These are phyloP conservation scores for Bryoglossum gracile DNA, from an alignment of 495 filamentous ascomycete species.

Conservation along the genomic window DNA sequence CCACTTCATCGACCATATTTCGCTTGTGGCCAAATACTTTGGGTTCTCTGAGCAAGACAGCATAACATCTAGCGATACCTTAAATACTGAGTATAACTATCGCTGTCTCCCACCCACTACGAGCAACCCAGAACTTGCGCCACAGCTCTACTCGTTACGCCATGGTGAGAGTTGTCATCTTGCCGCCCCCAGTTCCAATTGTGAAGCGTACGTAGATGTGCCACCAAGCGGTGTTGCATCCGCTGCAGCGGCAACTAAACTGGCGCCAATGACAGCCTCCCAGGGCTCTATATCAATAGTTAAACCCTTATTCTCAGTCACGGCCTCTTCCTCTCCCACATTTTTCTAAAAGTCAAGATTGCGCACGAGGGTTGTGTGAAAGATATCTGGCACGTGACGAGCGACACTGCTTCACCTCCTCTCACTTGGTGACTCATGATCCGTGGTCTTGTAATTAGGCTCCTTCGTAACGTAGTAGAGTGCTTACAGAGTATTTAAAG, in stretches of 20 bases:
- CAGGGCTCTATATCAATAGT: too few relatives aligned
- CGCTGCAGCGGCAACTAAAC: too few relatives aligned
- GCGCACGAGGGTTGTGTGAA: too few relatives aligned
- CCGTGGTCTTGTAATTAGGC: too few relatives aligned
- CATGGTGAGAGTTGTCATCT: constrained; percentile 17
- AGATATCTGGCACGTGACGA: too few relatives aligned
- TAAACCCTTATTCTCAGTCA: neutral
- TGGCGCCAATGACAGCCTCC: too few relatives aligned
- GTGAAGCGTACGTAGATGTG: constrained; percentile 17
- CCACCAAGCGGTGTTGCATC: constrained; percentile 1
- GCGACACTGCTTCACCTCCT: too few relatives aligned
- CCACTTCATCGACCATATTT: constrained; percentile 24
- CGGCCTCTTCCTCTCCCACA: neutral
- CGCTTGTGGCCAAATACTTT: constrained; percentile 5
- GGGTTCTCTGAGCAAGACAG: constrained; percentile 21
- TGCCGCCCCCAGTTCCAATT: constrained; percentile 17
- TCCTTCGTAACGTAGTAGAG: too few relatives aligned
- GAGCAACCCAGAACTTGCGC: too few relatives aligned
- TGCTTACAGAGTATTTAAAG: too few relatives aligned
- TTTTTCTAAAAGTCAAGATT: too few relatives aligned
- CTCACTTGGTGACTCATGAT: too few relatives aligned
- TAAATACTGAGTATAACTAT: constrained; percentile 21
- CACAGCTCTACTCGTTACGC: constrained; percentile 17
- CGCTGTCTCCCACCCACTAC: constrained; percentile 15
- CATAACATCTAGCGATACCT: constrained; percentile 2